Conservation (phyloP, 2,329 filamentous ascomycete genomes). For the Aspergillus cejpii region DNA sequence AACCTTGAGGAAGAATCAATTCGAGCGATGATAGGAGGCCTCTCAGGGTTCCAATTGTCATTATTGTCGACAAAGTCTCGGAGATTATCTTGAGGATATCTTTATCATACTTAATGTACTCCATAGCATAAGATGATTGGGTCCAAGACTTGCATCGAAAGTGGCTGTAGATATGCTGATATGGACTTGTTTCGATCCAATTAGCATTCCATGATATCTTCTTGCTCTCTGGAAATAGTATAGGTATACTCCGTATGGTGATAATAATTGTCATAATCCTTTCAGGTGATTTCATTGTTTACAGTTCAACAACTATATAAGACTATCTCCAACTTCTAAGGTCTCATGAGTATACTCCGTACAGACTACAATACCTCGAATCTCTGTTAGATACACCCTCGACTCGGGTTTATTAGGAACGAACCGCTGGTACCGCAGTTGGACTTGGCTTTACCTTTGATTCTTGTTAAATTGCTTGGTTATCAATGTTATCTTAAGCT, state of each 20-base stretch:
- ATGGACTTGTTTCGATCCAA: constrained; percentile 18
- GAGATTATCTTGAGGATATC: not conserved
- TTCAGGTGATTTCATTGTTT: too few relatives aligned
- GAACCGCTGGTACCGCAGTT: not conserved
- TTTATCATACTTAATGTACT: not conserved
- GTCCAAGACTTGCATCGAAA: constrained; percentile 7
- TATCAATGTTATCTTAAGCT: constrained; percentile 3
- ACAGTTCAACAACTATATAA: too few relatives aligned
- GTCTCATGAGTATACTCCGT: too few relatives aligned
- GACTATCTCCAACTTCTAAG: too few relatives aligned
- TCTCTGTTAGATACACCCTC: too few relatives aligned
- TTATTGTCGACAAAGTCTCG: not conserved
- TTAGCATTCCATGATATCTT: constrained; percentile 10
- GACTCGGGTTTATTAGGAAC: not conserved
- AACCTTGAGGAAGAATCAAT: not conserved
- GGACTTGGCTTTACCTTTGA: not conserved
- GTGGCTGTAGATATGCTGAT: constrained; percentile 32
- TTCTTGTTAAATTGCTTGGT: too few relatives aligned
- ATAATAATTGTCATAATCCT: too few relatives aligned
- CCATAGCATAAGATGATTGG: constrained; percentile 3
- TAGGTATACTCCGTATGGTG: too few relatives aligned
- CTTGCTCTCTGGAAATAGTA: constrained; percentile 12
- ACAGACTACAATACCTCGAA: too few relatives aligned
- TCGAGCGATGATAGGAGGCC: not conserved
- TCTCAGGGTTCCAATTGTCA: not conserved